Percentiles rank a stretch among this genome's conserved stretches.
Conservation (phyloP, 106 monocot species). For the Dendrobium catenatum region DNA sequence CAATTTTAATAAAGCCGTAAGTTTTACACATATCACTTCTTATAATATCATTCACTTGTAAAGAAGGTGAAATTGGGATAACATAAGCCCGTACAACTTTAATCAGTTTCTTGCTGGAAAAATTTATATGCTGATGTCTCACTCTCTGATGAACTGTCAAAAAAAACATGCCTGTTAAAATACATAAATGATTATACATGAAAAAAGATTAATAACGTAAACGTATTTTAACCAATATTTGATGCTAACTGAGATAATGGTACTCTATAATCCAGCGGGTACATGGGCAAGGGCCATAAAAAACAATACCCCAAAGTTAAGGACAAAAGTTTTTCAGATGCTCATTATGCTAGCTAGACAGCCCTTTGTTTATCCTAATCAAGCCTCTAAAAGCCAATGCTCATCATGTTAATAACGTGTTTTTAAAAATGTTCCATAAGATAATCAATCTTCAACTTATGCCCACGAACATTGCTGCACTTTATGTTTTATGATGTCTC, state of each 20-base stretch:
- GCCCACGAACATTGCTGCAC: too few species aligned
- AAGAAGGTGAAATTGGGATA: constrained; percentile 31
- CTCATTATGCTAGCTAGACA: not conserved
- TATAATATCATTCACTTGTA: constrained; percentile 38
- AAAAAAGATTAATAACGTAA: not conserved
- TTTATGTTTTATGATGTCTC: too few species aligned
- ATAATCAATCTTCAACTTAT: too few species aligned
- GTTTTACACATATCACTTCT: constrained; percentile 63
- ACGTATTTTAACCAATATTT: not conserved
- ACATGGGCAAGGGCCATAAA: not conserved
- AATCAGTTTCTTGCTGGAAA: constrained; percentile 16
- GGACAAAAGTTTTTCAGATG: not conserved
- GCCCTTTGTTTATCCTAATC: not conserved
- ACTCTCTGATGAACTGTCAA: constrained; percentile 12
- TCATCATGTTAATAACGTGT: too few species aligned
- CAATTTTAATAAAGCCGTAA: constrained; percentile 91
- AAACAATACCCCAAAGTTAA: not conserved
- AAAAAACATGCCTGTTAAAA: constrained; percentile 23
- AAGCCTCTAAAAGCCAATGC: too few species aligned
- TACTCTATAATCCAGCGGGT: not conserved
- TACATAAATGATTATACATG: not conserved
- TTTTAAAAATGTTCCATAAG: too few species aligned
- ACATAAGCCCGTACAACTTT: constrained; percentile 32
- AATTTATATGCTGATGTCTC: constrained; percentile 3
- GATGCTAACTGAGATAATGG: not conserved